These are phyloP conservation scores for Aspergillus sojae DNA, from an alignment of 2,329 filamentous ascomycete genomes.

Conservation along the genomic window DNA sequence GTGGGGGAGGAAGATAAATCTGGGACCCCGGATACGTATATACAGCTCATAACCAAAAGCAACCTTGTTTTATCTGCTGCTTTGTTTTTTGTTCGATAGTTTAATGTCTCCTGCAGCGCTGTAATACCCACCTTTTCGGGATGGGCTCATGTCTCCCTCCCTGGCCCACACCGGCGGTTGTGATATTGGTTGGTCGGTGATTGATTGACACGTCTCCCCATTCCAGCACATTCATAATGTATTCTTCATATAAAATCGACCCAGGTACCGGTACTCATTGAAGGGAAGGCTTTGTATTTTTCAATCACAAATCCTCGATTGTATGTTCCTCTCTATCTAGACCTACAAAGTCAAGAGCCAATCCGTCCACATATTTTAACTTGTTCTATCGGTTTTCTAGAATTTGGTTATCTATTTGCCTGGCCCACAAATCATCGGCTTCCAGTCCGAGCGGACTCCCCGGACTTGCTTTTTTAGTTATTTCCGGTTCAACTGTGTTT, in stretches of 20 bases:
- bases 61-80: background rate
- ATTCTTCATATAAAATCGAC: background rate
- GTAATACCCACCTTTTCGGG: background rate
- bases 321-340: background rate
- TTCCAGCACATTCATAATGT: background rate
- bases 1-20: background rate
- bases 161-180: background rate
- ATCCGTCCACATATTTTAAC: background rate
- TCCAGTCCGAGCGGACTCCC: conserved; percentile 9
- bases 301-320: background rate
- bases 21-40: background rate
- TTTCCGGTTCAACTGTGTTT: conserved; percentile 11
- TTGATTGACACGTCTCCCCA: background rate
- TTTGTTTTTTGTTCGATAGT: background rate
- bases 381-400: conserved; percentile 1
- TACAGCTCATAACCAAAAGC: background rate
- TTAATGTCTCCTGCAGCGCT: background rate
- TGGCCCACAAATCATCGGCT: background rate
- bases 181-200: background rate
- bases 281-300: background rate
- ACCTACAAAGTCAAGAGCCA: background rate
- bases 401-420: background rate
- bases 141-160: background rate
- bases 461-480: conserved; percentile 26
- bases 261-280: background rate